phyloP scores from a whole-genome alignment of 2,329 filamentous ascomycete genomes.

The Xylariaceae sp. region DNA sequence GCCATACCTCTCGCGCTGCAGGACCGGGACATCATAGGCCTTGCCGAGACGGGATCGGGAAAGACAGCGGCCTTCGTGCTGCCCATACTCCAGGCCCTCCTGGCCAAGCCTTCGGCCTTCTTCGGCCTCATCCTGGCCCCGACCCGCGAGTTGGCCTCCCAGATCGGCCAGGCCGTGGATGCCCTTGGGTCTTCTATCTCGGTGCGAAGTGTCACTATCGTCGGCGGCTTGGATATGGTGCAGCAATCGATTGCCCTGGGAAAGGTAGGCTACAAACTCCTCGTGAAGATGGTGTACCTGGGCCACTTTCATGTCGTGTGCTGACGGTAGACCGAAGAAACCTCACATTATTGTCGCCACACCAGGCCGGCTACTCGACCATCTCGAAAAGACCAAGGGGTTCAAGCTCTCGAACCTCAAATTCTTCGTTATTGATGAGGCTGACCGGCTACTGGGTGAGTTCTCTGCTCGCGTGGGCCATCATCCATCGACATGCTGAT shows the following conservation, averaged over 20 bases:
- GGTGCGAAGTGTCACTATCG: conserved; percentile 78
- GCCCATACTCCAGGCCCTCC: conserved; percentile 82
- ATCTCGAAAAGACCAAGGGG: conserved; percentile 93
- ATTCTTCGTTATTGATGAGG: conserved; percentile 92
- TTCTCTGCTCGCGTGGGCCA: not conserved
- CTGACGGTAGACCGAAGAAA: no score
- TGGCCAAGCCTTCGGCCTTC: conserved; percentile 77
- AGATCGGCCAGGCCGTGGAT: conserved; percentile 84
- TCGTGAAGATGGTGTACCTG: no score
- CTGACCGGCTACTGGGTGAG: conserved; percentile 64
- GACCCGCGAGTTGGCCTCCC: conserved; percentile 85
- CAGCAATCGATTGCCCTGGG: conserved; percentile 82
- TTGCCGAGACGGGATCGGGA: conserved; percentile 91
- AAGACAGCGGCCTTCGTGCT: conserved; percentile 95
- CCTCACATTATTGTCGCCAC: conserved; percentile 92
- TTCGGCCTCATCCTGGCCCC: conserved; percentile 89
- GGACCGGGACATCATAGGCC: conserved; percentile 80
- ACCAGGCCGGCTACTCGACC: conserved; percentile 80
- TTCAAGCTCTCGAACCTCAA: conserved; percentile 78
- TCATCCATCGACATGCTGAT: conserved; percentile 48
- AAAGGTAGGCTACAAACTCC: no score
- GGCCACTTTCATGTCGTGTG: no score
- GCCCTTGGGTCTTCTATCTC: conserved; percentile 79
- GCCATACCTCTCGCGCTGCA: conserved; percentile 75
- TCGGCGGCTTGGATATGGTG: conserved; percentile 95